A percentile compares a stretch with the other conserved stretches of the same genome.
Evolutionary conservation across 2,329 filamentous ascomycete species (phyloP).

Genomic region (Colletotrichum sansevieriae): DNA sequence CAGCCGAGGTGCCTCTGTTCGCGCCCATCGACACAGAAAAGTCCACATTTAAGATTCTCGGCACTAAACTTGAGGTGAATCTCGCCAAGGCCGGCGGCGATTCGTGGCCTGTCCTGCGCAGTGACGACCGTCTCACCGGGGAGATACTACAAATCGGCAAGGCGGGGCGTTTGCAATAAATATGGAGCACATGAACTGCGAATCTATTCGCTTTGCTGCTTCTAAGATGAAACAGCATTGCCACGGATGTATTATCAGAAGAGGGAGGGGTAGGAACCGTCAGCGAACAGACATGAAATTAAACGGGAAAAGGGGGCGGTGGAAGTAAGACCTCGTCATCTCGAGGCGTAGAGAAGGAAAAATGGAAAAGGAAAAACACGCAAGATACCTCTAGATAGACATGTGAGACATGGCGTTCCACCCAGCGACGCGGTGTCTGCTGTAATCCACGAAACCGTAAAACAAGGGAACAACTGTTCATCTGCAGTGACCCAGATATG

Average conservation of each 20-base stretch:
- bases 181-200: slow-evolving; percentile 9
- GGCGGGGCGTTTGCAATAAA: slow-evolving; percentile 67
- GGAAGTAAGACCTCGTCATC: slow-evolving; percentile 18
- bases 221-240: slow-evolving; percentile 9
- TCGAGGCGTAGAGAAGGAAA: slow-evolving; percentile 1
- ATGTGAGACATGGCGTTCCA: slow-evolving; percentile 34
- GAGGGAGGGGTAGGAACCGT: neutral
- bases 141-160: slow-evolving; percentile 92
- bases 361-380: slow-evolving; percentile 22
- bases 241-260: slow-evolving; percentile 7
- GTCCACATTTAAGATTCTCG: slow-evolving; percentile 84
- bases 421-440: slow-evolving; percentile 20
- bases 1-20: slow-evolving; percentile 79
- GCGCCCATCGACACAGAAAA: slow-evolving; percentile 80
- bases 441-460: slow-evolving; percentile 29
- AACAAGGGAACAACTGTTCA: slow-evolving; percentile 12
- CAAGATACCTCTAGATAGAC: slow-evolving; percentile 36
- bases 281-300: slow-evolving; percentile 12
- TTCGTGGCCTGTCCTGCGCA: slow-evolving; percentile 88
- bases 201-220: slow-evolving; percentile 5
- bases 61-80: slow-evolving; percentile 88
- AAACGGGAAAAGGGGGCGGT: slow-evolving; percentile 1
- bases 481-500: no score
- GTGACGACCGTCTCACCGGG: slow-evolving; percentile 75
- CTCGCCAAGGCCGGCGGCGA: slow-evolving; percentile 78